Evolutionary conservation across 2,329 filamentous ascomycete species (phyloP).

Genomic region (Xylaria digitata): DNA sequence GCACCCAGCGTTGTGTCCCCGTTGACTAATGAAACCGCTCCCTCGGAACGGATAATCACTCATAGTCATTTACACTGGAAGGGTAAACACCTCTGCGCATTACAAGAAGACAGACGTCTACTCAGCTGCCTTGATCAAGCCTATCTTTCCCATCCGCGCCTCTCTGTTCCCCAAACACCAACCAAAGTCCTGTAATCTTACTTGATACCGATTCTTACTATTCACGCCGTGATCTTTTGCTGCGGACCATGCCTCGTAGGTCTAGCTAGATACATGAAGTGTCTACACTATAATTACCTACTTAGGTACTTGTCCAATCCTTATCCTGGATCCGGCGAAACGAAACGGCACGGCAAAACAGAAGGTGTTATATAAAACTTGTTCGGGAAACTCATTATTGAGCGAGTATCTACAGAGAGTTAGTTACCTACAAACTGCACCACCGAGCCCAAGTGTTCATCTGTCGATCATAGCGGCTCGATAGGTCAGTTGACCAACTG

Average conservation of each 20-base stretch:
- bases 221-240: conserved; percentile 13
- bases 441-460: conserved; percentile 25
- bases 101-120: conserved; percentile 29
- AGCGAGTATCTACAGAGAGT: neutral
- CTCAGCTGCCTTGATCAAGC: conserved; percentile 21
- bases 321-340: conserved; percentile 20
- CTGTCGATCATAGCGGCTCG: conserved; percentile 33
- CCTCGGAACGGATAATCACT: conserved; percentile 31
- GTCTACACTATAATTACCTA: conserved; percentile 6
- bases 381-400: conserved; percentile 5
- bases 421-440: neutral
- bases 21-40: conserved; percentile 32
- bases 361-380: conserved; percentile 24
- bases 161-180: conserved; percentile 17
- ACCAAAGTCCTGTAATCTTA: conserved; percentile 26
- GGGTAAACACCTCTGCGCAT: neutral
- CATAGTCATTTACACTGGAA: conserved; percentile 16
- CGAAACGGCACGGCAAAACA: conserved; percentile 31
- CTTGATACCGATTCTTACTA: conserved; percentile 6
- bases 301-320: conserved; percentile 11
- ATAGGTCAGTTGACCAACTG: conserved; percentile 25
- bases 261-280: conserved; percentile 9
- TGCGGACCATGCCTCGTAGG: conserved; percentile 18
- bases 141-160: neutral
- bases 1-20: conserved; percentile 28